Evolutionary conservation across 192 early-diverging fungal species (phyloP), one percentile per base, ranked within the genome.

Genomic region (Coemansia erecta): DNA sequence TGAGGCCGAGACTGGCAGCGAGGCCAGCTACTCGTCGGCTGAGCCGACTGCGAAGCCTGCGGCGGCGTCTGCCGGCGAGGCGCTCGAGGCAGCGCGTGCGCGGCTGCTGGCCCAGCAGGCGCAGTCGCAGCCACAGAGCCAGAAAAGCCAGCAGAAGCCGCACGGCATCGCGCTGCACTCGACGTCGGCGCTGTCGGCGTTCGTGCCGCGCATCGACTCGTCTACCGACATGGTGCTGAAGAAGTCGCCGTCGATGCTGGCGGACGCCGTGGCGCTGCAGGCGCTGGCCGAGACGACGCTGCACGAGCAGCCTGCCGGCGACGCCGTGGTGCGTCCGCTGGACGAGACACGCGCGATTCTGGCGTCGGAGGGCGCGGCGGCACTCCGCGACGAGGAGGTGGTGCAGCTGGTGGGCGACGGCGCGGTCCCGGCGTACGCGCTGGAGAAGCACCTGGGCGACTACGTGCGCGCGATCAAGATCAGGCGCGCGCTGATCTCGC

Each of bases 401-500:
- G 56, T 92, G 31, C 53, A 70, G 39, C 83, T 97, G 39, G 89
- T 89, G 35, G 76, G 81, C 23, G 77, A 63, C 33, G 88, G 90
- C 43, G 90, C 87, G 47, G 82, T 97, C 50, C 84, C 90, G 2
- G 73, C 86, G 18, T 90, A 97, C 72, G 86, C 92, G n/a, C 79
- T 97, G n/a, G 94, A 97, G 69, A 92, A 92, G 81, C 76, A 83
- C 4, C 72, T 94, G 57, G 71, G 73, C 18, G 86, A 94, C 72
- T 66, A 87, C n/a, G 83, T 85, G 40, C 88, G 94, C 39, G 94
- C 93, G 19, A 93, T 97, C 57, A 76, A 72, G 62, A 86, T 97
- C 46, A 85, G 94, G 14, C 87, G 94, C 41, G 79, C 82, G 17
- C 64, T 93, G 17, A 88, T 94, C 46, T 86, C 89, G 37, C 84